phyloP scores from a whole-genome alignment of 108 stramenopile genomes.

The Stephanodiscus minutulus region DNA sequence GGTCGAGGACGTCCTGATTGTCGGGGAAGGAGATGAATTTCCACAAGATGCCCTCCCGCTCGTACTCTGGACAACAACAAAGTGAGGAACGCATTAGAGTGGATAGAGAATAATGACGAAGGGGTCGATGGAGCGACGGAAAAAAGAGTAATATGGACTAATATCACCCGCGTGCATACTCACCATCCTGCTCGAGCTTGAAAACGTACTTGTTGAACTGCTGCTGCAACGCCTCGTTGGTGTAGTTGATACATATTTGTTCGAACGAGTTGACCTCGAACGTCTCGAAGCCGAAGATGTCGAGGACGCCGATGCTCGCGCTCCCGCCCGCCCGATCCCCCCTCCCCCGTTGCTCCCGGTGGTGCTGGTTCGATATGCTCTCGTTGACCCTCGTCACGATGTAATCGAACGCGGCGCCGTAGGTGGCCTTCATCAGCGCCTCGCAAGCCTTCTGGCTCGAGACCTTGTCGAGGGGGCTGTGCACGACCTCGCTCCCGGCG shows the following conservation, averaged over 20 bases:
- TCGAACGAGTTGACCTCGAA: constrained; percentile 89
- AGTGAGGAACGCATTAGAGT: not conserved
- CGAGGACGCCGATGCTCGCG: constrained; percentile 91
- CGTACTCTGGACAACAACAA: constrained; percentile 63
- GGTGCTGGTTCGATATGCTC: constrained; percentile 42
- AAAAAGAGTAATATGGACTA: not conserved
- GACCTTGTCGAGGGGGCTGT: constrained; percentile 51
- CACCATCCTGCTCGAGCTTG: constrained; percentile 71
- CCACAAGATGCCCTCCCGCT: constrained; percentile 90
- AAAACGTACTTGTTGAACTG: constrained; percentile 92
- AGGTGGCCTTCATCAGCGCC: constrained; percentile 90
- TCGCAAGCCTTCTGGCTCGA: constrained; percentile 76
- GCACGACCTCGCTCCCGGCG: constrained; percentile 55
- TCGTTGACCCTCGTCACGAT: constrained; percentile 64
- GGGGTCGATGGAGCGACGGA: not conserved
- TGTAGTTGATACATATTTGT: constrained; percentile 94
- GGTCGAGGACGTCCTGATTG: constrained; percentile 89
- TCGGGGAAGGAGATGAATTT: constrained; percentile 90
- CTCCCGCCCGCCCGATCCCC: constrained; percentile 28
- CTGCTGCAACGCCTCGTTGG: constrained; percentile 93
- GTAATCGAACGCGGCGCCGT: constrained; percentile 77
- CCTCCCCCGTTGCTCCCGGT: constrained; percentile 18
- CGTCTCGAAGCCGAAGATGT: constrained; percentile 98
- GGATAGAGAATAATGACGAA: not conserved
- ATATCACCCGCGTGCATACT: too few species aligned